Evolutionary conservation across 345 rosid species (phyloP).

Genomic region (Mercurialis annua): DNA sequence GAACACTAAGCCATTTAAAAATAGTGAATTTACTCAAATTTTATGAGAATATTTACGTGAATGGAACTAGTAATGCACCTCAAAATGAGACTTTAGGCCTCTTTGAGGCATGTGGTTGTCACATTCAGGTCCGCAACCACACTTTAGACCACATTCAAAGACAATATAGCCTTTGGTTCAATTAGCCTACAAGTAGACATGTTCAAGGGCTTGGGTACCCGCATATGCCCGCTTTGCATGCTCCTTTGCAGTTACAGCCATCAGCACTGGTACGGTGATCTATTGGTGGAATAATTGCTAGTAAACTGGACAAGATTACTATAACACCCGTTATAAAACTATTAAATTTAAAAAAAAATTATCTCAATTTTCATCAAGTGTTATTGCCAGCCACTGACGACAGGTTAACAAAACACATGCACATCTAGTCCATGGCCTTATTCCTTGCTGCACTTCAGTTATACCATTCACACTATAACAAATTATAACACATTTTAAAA

Average conservation of each 20-base stretch:
- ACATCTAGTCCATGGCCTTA: too few species aligned
- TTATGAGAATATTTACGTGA: neutral
- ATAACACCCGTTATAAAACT: too few species aligned
- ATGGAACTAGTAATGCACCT: constrained; percentile 46
- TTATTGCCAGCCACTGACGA: too few species aligned
- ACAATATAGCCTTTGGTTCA: constrained; percentile 79
- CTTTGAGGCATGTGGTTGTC: constrained; percentile 77
- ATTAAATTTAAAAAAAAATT: too few species aligned
- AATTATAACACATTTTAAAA: too few species aligned
- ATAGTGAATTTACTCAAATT: constrained; percentile 4
- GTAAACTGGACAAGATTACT: too few species aligned
- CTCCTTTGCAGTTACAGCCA: constrained; percentile 67
- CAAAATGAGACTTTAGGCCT: constrained; percentile 60
- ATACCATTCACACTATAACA: too few species aligned
- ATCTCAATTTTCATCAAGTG: too few species aligned
- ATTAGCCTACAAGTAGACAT: constrained; percentile 55
- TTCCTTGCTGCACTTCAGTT: too few species aligned
- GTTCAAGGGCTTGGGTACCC: constrained; percentile 48
- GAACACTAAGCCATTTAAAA: neutral
- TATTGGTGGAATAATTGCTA: too few species aligned
- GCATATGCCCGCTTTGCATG: too few species aligned
- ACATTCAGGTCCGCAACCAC: constrained; percentile 81
- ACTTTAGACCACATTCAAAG: constrained; percentile 89
- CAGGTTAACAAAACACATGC: too few species aligned
- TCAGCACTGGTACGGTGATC: constrained; percentile 48